These are phyloP conservation scores for Gossypium gossypioides DNA, from an alignment of 441 rosid species.

Conservation along the genomic window DNA sequence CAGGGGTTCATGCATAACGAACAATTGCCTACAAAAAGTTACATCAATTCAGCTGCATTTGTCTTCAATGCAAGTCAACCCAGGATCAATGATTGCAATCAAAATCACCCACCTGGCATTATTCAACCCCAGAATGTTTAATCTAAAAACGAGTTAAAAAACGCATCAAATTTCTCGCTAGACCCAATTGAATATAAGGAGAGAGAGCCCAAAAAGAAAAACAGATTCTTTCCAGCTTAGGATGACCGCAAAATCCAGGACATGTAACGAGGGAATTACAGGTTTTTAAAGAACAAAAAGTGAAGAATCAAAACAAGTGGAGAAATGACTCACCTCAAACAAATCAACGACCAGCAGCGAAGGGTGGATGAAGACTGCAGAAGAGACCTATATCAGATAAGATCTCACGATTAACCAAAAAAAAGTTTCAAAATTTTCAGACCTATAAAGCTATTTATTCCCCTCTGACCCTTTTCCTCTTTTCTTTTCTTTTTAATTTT, in stretches of 20 bases:
- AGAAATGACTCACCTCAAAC: constrained; percentile 32
- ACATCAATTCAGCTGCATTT: not conserved
- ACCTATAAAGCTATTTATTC: constrained; percentile 10
- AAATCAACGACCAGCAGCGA: constrained; percentile 24
- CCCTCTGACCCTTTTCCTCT: constrained; percentile 7
- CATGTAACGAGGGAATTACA: constrained; percentile 19
- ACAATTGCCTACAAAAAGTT: constrained; percentile 9
- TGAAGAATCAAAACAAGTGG: constrained; percentile 24
- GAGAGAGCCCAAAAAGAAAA: constrained; percentile 13
- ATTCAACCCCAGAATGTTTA: constrained; percentile 15
- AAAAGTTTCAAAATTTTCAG: constrained; percentile 19
- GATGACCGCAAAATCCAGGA: constrained; percentile 25
- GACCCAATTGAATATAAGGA: constrained; percentile 15
- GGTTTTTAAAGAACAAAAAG: constrained; percentile 13
- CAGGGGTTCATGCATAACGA: not conserved
- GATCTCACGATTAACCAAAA: constrained; percentile 36
- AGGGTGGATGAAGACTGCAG: constrained; percentile 22
- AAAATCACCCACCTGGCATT: constrained; percentile 37
- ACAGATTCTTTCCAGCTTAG: constrained; percentile 34
- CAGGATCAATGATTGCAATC: constrained; percentile 1
- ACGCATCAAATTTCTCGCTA: constrained; percentile 17
- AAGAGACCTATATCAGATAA: constrained; percentile 43
- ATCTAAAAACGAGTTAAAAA: constrained; percentile 20
- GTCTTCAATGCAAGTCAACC: constrained; percentile 8
- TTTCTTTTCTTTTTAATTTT: not conserved